Base-by-base conservation (phyloP, 2,329 filamentous ascomycete species). In the Truncatella angustata region DNA sequence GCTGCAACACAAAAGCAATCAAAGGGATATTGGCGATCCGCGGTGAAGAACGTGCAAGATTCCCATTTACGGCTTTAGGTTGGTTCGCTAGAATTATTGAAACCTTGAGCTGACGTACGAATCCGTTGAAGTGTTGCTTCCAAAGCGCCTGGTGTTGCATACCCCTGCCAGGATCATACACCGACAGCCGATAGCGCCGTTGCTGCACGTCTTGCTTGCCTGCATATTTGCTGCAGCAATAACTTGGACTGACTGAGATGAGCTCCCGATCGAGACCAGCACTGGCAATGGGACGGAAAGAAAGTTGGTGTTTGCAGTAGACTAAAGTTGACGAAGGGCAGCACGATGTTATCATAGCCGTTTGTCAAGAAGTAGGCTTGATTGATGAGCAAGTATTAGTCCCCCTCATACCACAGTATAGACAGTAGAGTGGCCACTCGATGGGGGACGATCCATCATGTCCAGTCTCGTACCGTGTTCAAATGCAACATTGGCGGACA, bases 21-120 rank as follows among this genome's bases (percentile, higher is more conserved):
- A 46, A 46, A 46, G 34, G 43, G 32, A 46, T 46, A 46, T 46
- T 46, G 43, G 23, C 18, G 43, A 46, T 46, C 43, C 28, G 43
- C 43, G 43, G 43, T 46, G 43, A 46, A 35, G 10, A 46, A 34
- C 43, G 28, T 44, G 43, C 26, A 16, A 18, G 30, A 28, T 46
- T 28, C 43, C 43, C 43, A 12, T n/a, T 32, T 30, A 20, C 43
- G 43, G 28, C 28, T 46, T 23, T 46, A 46, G 43, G 43, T 28
- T 20, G 43, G 43, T 28, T 46, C 43, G 40, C 43, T 46, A 46
- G 24, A 28, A n/a, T 26, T 21, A 28, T 34, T 28, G 43, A 46
- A 46, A 46, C 26, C 43, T 32, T 10, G 28, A 21, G 16, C 43
- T 46, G 43, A 46, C 43, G 43, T 46, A 30, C n/a, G n/a, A n/a